Base-by-base conservation (phyloP, 2,329 filamentous ascomycete species). In the Penicillium sclerotigenum region DNA sequence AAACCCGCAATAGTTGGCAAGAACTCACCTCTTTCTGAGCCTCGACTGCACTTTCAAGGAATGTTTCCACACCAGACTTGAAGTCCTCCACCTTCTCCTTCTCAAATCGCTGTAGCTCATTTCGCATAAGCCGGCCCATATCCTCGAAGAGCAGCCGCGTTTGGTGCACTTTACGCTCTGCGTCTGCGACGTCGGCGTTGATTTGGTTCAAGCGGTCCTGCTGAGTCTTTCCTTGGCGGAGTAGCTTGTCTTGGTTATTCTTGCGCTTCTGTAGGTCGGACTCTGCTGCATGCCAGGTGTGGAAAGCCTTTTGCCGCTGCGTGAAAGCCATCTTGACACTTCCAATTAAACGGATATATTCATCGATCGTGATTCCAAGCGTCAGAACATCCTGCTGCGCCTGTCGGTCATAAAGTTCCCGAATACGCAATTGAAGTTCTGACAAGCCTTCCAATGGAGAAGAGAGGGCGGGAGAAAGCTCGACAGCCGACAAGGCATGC, bases 71-170 rank as follows among this genome's bases (percentile, higher is more conserved):
- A 0, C 92, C 93, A 60, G 89, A 94, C 81, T 99, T 99, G 75
- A 99, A 99, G 72, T 99, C 94, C 72, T 99, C 94, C 3, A 99
- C 94, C 80, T 99, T 99, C 76, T 99, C 94, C 66, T 84, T 85
- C 77, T 99, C 94, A 69, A 99, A 99, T 18, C 92, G 83, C 68
- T 97, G 94, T 63, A 99, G 80, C 74, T 99, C 94, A 34, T 82
- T 82, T 58, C 91, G 86, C 91, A 99, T 94, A 69, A 97, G 78
- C 13, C 91, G 83, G 14, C 94, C 94, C 92, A 99, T 97, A 69
- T 99, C 94, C 64, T 99, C 94, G 68, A 99, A 99, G 43, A 97
- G 76, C 56, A 97, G 77, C 52, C 92, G 81, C 0, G 91, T 89
- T 73, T 96, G 91, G 72, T 97, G 91, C 1, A 96, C 90, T 72